Percentiles rank a stretch among this genome's conserved stretches.
Evolutionary conservation across 352 stramenopile genomes (phyloP).

Genomic region (Globisporangium ultimum): DNA sequence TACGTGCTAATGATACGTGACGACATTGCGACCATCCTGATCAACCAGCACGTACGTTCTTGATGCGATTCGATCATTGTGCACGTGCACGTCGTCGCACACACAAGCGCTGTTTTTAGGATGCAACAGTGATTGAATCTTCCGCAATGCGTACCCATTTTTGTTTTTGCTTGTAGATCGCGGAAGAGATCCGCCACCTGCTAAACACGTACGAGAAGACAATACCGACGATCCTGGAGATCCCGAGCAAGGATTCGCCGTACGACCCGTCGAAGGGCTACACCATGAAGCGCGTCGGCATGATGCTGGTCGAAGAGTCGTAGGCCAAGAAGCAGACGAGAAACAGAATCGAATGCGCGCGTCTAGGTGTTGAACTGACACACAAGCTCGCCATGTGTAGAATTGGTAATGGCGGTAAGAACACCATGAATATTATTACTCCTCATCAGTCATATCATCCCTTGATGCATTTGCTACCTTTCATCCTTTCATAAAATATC

Average conservation of each 20-base stretch:
- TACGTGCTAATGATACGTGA: constrained; percentile 90
- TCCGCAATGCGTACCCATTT: too few species aligned
- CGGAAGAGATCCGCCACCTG: constrained; percentile 97
- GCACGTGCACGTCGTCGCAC: background rate
- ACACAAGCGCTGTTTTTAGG: background rate
- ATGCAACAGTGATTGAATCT: background rate
- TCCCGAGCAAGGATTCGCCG: constrained; percentile 94
- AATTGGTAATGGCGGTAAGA: too few species aligned
- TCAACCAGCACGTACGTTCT: constrained; percentile 94
- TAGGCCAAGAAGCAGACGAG: constrained; percentile 1
- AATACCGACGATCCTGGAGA: constrained; percentile 98
- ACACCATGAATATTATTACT: too few species aligned
- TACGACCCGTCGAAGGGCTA: constrained; percentile 99
- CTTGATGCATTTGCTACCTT: too few species aligned
- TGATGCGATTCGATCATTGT: background rate
- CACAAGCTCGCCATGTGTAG: too few species aligned
- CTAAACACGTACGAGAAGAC: constrained; percentile 98
- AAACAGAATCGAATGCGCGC: too few species aligned
- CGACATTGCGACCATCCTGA: constrained; percentile 98
- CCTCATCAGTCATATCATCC: too few species aligned
- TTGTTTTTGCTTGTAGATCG: constrained; percentile 71
- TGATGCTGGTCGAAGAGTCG: constrained; percentile 83
- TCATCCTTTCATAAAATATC: too few species aligned
- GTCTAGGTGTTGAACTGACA: too few species aligned
- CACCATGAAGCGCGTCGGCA: constrained; percentile 97